These are phyloP conservation scores for Pisolithus albus DNA, from an alignment of 768 basidiomycete genomes.

Conservation along the genomic window DNA sequence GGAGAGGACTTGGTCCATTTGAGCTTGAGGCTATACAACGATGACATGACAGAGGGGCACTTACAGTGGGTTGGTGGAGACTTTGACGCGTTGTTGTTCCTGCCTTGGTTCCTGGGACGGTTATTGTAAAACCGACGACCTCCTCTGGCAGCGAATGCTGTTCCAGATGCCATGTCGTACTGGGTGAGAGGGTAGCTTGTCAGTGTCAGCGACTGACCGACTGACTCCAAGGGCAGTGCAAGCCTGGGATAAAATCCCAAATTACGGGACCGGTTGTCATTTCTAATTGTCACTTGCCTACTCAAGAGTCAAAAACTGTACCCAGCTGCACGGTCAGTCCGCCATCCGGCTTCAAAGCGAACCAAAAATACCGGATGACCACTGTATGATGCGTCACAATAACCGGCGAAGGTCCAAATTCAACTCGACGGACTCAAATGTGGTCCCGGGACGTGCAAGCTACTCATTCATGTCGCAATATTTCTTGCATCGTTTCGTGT, in stretches of 20 bases:
- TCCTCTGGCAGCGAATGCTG: slow-evolving; percentile 11
- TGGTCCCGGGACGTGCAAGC: too few relatives aligned
- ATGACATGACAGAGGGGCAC: slow-evolving; percentile 2
- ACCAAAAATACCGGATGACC: too few relatives aligned
- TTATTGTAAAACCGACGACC: slow-evolving; percentile 1
- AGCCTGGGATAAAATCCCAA: background rate
- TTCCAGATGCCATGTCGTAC: slow-evolving; percentile 1
- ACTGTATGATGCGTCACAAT: too few relatives aligned
- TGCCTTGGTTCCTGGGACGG: slow-evolving; percentile 2
- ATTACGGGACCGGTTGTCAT: too few relatives aligned
- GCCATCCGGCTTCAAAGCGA: too few relatives aligned
- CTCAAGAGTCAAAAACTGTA: too few relatives aligned
- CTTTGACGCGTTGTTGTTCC: background rate
- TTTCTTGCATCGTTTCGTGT: too few relatives aligned
- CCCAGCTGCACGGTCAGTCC: too few relatives aligned
- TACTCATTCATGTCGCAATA: too few relatives aligned
- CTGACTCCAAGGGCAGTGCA: background rate
- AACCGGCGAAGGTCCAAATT: too few relatives aligned
- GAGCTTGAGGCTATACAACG: slow-evolving; percentile 1
- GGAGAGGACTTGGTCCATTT: slow-evolving; percentile 22
- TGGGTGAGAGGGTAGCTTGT: background rate
- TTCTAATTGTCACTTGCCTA: too few relatives aligned
- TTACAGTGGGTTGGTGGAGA: slow-evolving; percentile 21
- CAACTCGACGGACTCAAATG: too few relatives aligned
- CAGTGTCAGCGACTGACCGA: background rate